These are phyloP conservation scores for Suzukiozyma palmioleophila DNA, from an alignment of 1,139 yeast genomes.

Conservation along the genomic window DNA sequence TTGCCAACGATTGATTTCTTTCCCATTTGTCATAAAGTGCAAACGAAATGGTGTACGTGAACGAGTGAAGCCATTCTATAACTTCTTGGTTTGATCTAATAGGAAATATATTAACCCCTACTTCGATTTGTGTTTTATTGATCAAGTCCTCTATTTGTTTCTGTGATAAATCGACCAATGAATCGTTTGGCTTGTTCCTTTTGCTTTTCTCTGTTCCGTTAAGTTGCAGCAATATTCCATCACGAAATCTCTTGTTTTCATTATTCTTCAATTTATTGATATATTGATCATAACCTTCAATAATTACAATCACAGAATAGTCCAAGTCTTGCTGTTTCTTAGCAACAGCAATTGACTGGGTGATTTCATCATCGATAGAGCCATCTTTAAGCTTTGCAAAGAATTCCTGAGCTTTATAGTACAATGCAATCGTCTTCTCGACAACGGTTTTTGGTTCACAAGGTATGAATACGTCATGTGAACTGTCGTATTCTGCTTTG, in stretches of 20 bases:
- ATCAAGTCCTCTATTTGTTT: slow-evolving; percentile 33
- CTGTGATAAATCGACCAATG: slow-evolving; percentile 21
- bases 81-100: slow-evolving; percentile 46
- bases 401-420: slow-evolving; percentile 45
- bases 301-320: slow-evolving; percentile 34
- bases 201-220: slow-evolving; percentile 9
- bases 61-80: slow-evolving; percentile 49
- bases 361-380: slow-evolving; percentile 10
- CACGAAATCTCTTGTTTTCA: slow-evolving; percentile 45
- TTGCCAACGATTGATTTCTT: slow-evolving; percentile 50
- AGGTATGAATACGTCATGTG: slow-evolving; percentile 52
- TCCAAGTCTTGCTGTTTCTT: slow-evolving; percentile 2
- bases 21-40: slow-evolving; percentile 53
- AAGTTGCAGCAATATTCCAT: slow-evolving; percentile 28
- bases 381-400: slow-evolving; percentile 29
- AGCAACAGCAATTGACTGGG: background rate
- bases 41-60: slow-evolving; percentile 52
- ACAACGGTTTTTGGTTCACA: slow-evolving; percentile 31
- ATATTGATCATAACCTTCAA: slow-evolving; percentile 47
- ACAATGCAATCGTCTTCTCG: slow-evolving; percentile 42
- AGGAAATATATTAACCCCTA: slow-evolving; percentile 44
- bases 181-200: slow-evolving; percentile 10
- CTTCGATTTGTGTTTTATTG: slow-evolving; percentile 24
- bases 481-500: slow-evolving; percentile 38
- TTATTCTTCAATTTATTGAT: slow-evolving; percentile 37